Evolutionary conservation across 2,329 filamentous ascomycete species (phyloP).

Genomic region (Aspergillus tamarii): DNA sequence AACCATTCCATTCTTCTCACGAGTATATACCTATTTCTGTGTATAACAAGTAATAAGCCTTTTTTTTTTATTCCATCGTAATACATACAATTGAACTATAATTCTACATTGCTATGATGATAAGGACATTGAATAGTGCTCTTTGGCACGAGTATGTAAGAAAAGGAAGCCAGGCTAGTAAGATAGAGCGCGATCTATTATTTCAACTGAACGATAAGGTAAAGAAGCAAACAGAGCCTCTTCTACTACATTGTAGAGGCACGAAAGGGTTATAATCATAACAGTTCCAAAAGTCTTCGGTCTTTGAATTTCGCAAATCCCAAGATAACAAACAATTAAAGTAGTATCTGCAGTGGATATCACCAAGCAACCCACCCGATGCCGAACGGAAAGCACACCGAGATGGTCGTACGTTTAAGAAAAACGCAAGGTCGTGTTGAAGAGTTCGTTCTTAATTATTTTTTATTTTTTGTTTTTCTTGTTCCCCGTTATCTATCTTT

Average conservation of each 20-base stretch:
- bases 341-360: slow-evolving; percentile 17
- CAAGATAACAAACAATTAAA: slow-evolving; percentile 6
- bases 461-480: slow-evolving; percentile 4
- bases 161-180: too few species aligned
- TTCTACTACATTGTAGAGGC: slow-evolving; percentile 3
- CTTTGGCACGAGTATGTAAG: background rate
- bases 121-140: background rate
- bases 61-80: too few species aligned
- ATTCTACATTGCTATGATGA: background rate
- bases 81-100: background rate
- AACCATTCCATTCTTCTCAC: slow-evolving; percentile 7
- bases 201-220: background rate
- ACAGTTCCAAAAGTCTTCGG: slow-evolving; percentile 5
- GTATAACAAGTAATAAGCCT: background rate
- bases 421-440: slow-evolving; percentile 2
- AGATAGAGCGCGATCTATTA: background rate
- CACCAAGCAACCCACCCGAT: slow-evolving; percentile 16
- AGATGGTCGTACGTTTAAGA: background rate
- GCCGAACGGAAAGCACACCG: slow-evolving; percentile 3
- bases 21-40: slow-evolving; percentile 10
- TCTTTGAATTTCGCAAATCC: slow-evolving; percentile 8
- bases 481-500: slow-evolving; percentile 7
- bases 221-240: background rate
- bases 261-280: background rate
- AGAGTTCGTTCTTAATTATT: slow-evolving; percentile 5